Base-by-base conservation (phyloP, 371 early-diverging fungal species). In the Rhizomucor miehei region DNA sequence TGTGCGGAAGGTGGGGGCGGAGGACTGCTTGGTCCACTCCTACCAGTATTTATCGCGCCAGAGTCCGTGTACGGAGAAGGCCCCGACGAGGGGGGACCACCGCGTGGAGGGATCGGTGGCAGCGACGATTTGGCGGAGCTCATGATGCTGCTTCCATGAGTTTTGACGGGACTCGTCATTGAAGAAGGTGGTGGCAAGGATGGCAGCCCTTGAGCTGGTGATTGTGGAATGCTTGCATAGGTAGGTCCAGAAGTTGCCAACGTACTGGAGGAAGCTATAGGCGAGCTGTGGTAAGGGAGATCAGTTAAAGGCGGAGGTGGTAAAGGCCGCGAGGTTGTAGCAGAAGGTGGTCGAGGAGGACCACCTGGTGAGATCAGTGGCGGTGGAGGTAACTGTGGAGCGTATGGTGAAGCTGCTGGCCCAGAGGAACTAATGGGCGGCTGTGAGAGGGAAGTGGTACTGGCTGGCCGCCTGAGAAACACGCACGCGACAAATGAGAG, bases 341-440 rank as follows among this genome's bases (percentile, higher is more conserved):
- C 6, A 10, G 57, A 50, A 24, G 9, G 9, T 25, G 57, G 45
- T 25, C 46, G 48, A 45, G 51, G 23, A 19, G 52, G 44, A 43
- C 48, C 48, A 46, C 38, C 34, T 23, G 48, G 48, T n/a, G 44
- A 40, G 23, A 39, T 51, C 17, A 37, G 47, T 12, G 37, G 48
- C 13, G 54, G 60, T 12, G 51, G 60, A 24, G 45, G 54, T 19
- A 38, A 47, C 36, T 51, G 56, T 36, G 36, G 62, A 24, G 48
- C 36, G 23, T 41, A 55, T 9, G 49, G 53, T 20, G 48, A 46
- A 40, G 35, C 43, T 19, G 34, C 44, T 44, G 37, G 46, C 6
- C 56, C 56, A 34, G 47, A 24, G 13, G 46, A 52, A 11, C 38
- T 23, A 49, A 48, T 25, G 47, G 45, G 52, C 12, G 52, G 46